Evolutionary conservation across 805 yeast genomes (phyloP), one percentile per base, ranked within the genome.

Genomic region (Metschnikowia borealis): DNA sequence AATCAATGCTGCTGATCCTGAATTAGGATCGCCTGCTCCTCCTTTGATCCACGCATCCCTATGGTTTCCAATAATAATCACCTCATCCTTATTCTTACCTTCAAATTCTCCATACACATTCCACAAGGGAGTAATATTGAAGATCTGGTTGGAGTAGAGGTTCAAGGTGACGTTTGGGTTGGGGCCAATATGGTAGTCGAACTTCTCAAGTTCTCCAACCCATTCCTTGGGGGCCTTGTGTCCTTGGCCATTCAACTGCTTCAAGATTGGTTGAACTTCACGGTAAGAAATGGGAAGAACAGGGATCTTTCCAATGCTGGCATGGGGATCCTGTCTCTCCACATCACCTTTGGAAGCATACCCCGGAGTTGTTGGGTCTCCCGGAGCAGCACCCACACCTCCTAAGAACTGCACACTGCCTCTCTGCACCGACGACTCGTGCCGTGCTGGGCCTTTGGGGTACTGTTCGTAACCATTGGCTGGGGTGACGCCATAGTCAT

Each of bases 1-100:
- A 39, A 86, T 64, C 54, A 84, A 53, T 0, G 75, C 80, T 0
- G 90, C 84, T 15, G 87, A 77, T 0, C 92, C 92, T 26, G 85
- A 77, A 64, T 86, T 86, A 31, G 94, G 91, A 66, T 87, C 94
- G 23, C 82, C 84, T 1, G 91, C 90, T 14, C 89, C 89, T 44
- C 87, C 87, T 50, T 82, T 80, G 51, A 83, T 78, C 94, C 92
- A 87, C 2, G 91, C 83, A 62, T 87, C 94, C 49, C 89, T 79
- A 62, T 86, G 94, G 63, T 85, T 86, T 34, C 94, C 94, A 49
- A 86, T 63, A 34, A 87, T 63, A 44, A 86, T 74, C 14, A 79
- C 82, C 50, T 83, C 84, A 44, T 78, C 74, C 36, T 69, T 65
- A 37, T 73, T 69, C 11, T 65, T 62, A 38, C 91, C 91, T 52